phyloP scores from a whole-genome alignment of 2,329 filamentous ascomycete genomes.

The Dichotomopilus funicola region DNA sequence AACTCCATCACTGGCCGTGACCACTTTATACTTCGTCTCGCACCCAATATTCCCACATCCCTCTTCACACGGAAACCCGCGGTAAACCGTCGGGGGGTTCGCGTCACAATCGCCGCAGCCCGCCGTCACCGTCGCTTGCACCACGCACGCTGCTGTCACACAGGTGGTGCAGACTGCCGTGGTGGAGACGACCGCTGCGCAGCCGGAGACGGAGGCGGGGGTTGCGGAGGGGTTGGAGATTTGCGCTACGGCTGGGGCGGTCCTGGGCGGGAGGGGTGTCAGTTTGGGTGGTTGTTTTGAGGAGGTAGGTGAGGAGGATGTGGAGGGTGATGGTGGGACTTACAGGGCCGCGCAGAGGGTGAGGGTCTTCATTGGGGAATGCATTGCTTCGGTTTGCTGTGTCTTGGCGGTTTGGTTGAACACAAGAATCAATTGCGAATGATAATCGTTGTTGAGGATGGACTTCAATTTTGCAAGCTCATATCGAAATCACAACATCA shows the following conservation, averaged over 20 bases:
- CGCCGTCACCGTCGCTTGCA: constrained; percentile 16
- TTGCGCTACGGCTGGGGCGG: neutral
- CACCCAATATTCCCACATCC: constrained; percentile 19
- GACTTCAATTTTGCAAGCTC: too few species aligned
- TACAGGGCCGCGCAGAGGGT: constrained; percentile 4
- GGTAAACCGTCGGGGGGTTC: constrained; percentile 15
- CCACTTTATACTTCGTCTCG: constrained; percentile 15
- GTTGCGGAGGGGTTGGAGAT: neutral
- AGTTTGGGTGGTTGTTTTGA: too few species aligned
- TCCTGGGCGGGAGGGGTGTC: neutral
- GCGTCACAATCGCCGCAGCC: constrained; percentile 17
- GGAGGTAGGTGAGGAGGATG: too few species aligned
- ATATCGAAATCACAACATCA: too few species aligned
- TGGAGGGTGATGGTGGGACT: too few species aligned
- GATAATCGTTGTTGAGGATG: neutral
- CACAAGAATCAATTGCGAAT: neutral
- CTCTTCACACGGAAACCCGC: constrained; percentile 14
- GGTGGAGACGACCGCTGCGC: constrained; percentile 20
- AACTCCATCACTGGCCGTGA: constrained; percentile 6
- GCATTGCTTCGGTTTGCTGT: neutral
- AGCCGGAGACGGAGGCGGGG: constrained; percentile 14
- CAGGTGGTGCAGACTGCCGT: constrained; percentile 21
- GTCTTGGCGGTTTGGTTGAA: neutral
- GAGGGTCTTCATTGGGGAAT: neutral
- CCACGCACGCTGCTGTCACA: constrained; percentile 19